Evolutionary conservation across 139 green algal species (phyloP).

Genomic region (Volvox africanus): DNA sequence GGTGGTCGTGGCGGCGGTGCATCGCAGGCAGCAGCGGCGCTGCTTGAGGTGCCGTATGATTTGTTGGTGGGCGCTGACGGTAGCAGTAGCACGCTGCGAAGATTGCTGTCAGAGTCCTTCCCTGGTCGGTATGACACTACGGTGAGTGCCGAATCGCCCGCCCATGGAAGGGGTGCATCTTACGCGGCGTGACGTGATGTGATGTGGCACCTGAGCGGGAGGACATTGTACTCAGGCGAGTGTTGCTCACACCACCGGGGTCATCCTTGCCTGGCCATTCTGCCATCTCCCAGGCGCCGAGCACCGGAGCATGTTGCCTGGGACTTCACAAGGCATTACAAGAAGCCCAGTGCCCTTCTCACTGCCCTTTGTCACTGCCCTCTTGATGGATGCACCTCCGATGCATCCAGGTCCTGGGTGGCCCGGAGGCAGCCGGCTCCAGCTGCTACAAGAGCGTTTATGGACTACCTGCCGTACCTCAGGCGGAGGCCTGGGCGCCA

Average conservation of each 20-base stretch:
- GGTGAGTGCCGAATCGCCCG: neutral
- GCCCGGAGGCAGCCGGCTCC: too few species aligned
- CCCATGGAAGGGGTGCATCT: too few species aligned
- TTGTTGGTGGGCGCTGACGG: constrained; percentile 39
- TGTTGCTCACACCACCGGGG: too few species aligned
- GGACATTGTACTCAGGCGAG: too few species aligned
- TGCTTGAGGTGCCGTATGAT: constrained; percentile 24
- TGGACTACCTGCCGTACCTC: neutral
- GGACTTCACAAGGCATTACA: too few species aligned
- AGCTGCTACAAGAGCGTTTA: constrained; percentile 37
- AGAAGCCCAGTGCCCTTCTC: too few species aligned
- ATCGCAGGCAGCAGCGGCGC: neutral
- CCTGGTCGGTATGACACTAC: constrained; percentile 22
- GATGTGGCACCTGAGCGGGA: too few species aligned
- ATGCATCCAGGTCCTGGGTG: neutral
- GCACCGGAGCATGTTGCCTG: too few species aligned
- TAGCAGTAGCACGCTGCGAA: constrained; percentile 8
- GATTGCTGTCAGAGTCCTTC: constrained; percentile 2
- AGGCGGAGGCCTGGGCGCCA: constrained; percentile 24
- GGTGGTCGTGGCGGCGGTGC: neutral
- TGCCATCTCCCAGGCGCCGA: too few species aligned
- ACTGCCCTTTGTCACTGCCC: too few species aligned
- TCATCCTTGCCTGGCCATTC: too few species aligned
- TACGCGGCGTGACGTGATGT: too few species aligned
- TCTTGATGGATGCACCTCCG: neutral